A percentile compares a stretch with the other conserved stretches of the same genome.
These are phyloP conservation scores for Mycena crocata DNA, from an alignment of 768 basidiomycete genomes.

Conservation along the genomic window DNA sequence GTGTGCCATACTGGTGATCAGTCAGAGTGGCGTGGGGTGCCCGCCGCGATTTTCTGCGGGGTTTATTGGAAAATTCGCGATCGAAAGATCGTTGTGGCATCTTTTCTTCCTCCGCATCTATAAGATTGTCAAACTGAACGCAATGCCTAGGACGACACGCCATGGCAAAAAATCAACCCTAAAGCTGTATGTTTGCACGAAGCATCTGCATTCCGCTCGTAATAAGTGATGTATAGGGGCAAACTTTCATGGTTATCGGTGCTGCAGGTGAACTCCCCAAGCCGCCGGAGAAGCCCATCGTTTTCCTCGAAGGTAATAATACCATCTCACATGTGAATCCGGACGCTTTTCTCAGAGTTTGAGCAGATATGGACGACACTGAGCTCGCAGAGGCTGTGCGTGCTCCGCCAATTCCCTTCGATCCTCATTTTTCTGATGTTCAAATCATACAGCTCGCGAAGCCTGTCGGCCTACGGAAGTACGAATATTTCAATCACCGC, in stretches of 20 bases:
- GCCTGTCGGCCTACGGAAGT: constrained; percentile 88
- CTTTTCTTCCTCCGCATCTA: neutral
- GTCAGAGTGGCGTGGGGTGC: neutral
- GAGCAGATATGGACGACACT: constrained; percentile 84
- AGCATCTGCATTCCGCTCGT: no score
- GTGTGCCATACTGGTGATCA: no score
- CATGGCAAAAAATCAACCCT: constrained; percentile 85
- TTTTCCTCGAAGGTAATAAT: constrained; percentile 84
- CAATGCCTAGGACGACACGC: constrained; percentile 78
- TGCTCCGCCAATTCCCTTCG: constrained; percentile 38
- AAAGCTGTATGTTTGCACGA: constrained; percentile 70
- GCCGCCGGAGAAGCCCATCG: constrained; percentile 80
- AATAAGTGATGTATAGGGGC: constrained; percentile 66
- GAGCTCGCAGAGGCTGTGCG: constrained; percentile 85
- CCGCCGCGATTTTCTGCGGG: neutral
- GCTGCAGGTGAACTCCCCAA: constrained; percentile 93
- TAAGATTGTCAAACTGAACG: constrained; percentile 13
- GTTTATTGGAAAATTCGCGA: no score
- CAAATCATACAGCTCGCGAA: constrained; percentile 70
- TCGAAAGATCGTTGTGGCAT: neutral
- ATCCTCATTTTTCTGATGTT: constrained; percentile 13
- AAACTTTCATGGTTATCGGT: constrained; percentile 94
- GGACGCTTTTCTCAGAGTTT: neutral
- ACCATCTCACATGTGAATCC: constrained; percentile 2
- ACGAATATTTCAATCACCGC: constrained; percentile 32